phyloP scores from a whole-genome alignment of 129 eudicot species.

The Flaveria brownii region DNA sequence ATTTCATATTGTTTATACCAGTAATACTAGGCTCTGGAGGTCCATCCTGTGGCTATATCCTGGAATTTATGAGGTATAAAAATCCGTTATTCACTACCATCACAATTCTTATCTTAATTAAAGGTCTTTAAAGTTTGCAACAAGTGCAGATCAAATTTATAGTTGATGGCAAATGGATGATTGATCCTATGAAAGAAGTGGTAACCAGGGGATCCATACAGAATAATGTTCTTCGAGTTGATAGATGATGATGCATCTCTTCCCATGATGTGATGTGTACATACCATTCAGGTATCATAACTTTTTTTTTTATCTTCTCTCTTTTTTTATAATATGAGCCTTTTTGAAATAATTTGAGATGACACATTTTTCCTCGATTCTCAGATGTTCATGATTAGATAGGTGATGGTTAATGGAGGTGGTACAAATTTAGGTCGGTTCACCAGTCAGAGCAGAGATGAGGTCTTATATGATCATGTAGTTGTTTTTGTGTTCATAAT shows the following conservation, averaged over 20 bases:
- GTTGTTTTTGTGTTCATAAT: slow-evolving; percentile 16
- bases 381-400: slow-evolving; percentile 33
- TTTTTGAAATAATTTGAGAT: neutral
- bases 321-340: neutral
- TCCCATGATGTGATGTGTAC: slow-evolving; percentile 20
- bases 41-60: slow-evolving; percentile 87
- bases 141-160: slow-evolving; percentile 77
- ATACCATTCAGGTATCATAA: slow-evolving; percentile 29
- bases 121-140: neutral
- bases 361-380: slow-evolving; percentile 4
- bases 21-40: slow-evolving; percentile 68
- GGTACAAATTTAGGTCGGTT: slow-evolving; percentile 1
- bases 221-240: slow-evolving; percentile 84
- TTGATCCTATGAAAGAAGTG: slow-evolving; percentile 82
- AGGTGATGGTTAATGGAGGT: slow-evolving; percentile 22
- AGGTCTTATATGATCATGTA: slow-evolving; percentile 13
- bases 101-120: neutral
- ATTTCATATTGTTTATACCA: slow-evolving; percentile 32
- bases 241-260: slow-evolving; percentile 32
- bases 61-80: slow-evolving; percentile 83
- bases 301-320: neutral
- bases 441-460: slow-evolving; percentile 14
- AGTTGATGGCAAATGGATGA: slow-evolving; percentile 82
- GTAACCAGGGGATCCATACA: slow-evolving; percentile 48
- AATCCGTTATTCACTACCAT: neutral